phyloP scores from a whole-genome alignment of 805 yeast genomes.

The Wickerhamiella cacticola region DNA sequence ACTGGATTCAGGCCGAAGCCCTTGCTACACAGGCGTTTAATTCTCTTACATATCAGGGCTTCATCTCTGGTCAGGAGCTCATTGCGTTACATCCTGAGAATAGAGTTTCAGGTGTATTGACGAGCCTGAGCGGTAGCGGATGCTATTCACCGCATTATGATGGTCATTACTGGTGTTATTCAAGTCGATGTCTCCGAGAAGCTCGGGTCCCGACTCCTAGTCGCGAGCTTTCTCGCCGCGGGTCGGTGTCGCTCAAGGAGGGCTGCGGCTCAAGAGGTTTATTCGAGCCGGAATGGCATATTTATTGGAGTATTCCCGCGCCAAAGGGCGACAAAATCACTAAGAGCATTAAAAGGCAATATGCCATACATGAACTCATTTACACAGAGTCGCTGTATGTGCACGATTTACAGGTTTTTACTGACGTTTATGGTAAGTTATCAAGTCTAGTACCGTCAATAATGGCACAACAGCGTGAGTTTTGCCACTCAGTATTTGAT shows the following conservation, averaged over 20 bases:
- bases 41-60: conserved; percentile 21
- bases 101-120: conserved; percentile 27
- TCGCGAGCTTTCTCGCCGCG: conserved; percentile 4
- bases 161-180: conserved; percentile 24
- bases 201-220: not conserved
- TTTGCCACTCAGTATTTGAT: conserved; percentile 46
- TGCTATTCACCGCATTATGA: conserved; percentile 25
- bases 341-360: conserved; percentile 36
- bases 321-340: conserved; percentile 18
- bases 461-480: conserved; percentile 41
- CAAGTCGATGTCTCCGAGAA: conserved; percentile 23
- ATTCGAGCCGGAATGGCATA: conserved; percentile 24
- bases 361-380: conserved; percentile 63
- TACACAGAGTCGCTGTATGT: conserved; percentile 59
- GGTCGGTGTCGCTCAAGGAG: conserved; percentile 9
- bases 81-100: conserved; percentile 8
- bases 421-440: conserved; percentile 43
- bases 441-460: conserved; percentile 33
- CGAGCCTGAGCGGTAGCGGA: conserved; percentile 27
- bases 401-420: conserved; percentile 52
- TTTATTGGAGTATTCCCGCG: conserved; percentile 20
- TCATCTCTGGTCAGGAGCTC: conserved; percentile 16
- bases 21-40: conserved; percentile 23
- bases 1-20: conserved; percentile 26
- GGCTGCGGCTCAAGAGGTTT: conserved; percentile 9